phyloP scores from a whole-genome alignment of 2,329 filamentous ascomycete genomes.

The Epichloe gansuensis region DNA sequence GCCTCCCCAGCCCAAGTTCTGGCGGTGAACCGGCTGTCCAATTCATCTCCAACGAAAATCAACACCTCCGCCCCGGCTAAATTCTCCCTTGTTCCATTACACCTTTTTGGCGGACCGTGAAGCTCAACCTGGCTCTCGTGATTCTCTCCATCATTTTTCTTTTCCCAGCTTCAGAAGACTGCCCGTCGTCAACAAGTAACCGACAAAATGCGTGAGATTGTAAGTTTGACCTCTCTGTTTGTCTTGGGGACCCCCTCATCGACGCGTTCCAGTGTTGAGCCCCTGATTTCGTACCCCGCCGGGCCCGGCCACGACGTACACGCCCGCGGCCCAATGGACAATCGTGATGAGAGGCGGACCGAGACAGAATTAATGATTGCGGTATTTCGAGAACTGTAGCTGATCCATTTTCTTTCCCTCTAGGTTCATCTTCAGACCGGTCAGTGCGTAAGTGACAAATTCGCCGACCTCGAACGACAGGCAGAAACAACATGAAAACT shows the following conservation, averaged over 20 bases:
- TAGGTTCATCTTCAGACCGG: conserved; percentile 99
- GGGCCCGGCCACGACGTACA: conserved; percentile 6
- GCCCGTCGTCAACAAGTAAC: conserved; percentile 13
- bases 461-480: background rate
- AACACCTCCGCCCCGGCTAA: conserved; percentile 12
- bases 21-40: conserved; percentile 17
- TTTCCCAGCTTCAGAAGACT: conserved; percentile 9
- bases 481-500: conserved; percentile 16
- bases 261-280: conserved; percentile 27
- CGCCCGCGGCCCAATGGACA: background rate
- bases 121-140: conserved; percentile 21
- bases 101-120: conserved; percentile 18
- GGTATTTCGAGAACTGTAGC: conserved; percentile 20
- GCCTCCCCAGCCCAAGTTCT: conserved; percentile 4
- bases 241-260: conserved; percentile 10
- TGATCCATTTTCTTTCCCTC: conserved; percentile 40
- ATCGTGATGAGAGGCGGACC: background rate
- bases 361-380: background rate
- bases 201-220: conserved; percentile 56
- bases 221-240: conserved; percentile 29
- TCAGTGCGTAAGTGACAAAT: conserved; percentile 66
- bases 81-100: conserved; percentile 13
- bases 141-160: conserved; percentile 10
- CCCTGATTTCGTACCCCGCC: conserved; percentile 27
- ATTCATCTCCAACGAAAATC: conserved; percentile 15